Evolutionary conservation across 208 protist genomes (phyloP), one percentile per base, ranked within the genome.

Genomic region (Leishmania guyanensis): DNA sequence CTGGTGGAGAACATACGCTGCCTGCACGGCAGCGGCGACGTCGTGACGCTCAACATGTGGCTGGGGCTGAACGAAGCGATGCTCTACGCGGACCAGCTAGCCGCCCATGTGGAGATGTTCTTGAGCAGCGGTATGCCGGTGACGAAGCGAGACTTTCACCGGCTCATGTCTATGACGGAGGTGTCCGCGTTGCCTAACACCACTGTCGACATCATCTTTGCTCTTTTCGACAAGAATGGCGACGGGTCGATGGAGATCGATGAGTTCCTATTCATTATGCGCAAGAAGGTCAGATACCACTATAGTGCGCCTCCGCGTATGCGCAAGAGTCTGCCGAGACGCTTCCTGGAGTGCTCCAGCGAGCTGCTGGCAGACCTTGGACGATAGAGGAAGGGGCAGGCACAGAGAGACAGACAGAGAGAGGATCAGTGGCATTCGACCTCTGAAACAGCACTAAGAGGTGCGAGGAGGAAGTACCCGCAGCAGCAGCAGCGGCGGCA

Each of bases 231-330:
- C 83, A 89, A 89, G 60, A 91, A 98, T 75, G 83, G 86, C 46
- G 91, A 98, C 81, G 95, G 95, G 60, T 86, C 87, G 29, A 83
- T 98, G 81, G 89, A 95, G 70, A 93, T 95, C 29, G 92, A 96
- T 36, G 95, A 98, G 82, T 94, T 96, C 71, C 72, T 97, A 0
- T 92, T 78, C 69, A 87, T 98, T 43, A 95, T 97, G 92, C 77
- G 89, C 64, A 88, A 91, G 43, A 95, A 95, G 80, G 86, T 94
- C 48, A 89, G 51, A 9, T 97, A 95, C 77, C 91, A 95, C 83
- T 93, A 92, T 82, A 81, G 78, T 10, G 64, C 68, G 8, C 64
- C 77, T 4, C 53, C 77, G 29, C 84, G 84, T 33, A 79, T 86
- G 8, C 89, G 86, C 79, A 91, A 90, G 60, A 85, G 78, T 75